These are phyloP conservation scores for Pseudogymnoascus sp. DNA, from an alignment of 2,329 filamentous ascomycete genomes.

Conservation along the genomic window DNA sequence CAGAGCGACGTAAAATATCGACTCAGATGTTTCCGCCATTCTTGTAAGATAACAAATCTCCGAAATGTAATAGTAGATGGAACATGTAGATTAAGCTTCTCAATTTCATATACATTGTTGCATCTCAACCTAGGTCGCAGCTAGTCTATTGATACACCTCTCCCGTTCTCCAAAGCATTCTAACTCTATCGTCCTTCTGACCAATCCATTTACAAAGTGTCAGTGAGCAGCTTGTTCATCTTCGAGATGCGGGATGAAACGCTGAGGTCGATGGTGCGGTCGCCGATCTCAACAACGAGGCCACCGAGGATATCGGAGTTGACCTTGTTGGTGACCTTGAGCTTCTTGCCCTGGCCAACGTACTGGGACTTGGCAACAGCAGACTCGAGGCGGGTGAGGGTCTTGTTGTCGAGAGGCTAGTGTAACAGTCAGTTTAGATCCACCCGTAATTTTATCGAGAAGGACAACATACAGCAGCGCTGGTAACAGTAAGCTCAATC, in stretches of 20 bases:
- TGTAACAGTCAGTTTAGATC: background rate
- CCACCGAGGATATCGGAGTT: constrained; percentile 92
- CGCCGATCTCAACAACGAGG: constrained; percentile 90
- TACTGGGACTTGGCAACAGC: constrained; percentile 86
- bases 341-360: constrained; percentile 86
- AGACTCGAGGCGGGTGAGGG: constrained; percentile 74
- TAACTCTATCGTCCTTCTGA: constrained; percentile 3
- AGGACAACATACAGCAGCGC: constrained; percentile 63
- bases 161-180: background rate
- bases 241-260: constrained; percentile 91
- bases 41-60: background rate
- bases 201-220: constrained; percentile 70
- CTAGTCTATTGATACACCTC: constrained; percentile 7
- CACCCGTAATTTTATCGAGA: background rate
- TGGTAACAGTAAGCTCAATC: constrained; percentile 86
- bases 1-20: background rate
- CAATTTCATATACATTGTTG: constrained; percentile 6
- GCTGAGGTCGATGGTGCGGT: constrained; percentile 95
- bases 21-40: background rate
- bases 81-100: background rate
- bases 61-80: background rate
- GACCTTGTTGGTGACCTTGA: constrained; percentile 93
- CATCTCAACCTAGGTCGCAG: constrained; percentile 6
- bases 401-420: constrained; percentile 79
- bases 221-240: constrained; percentile 98